Conservation (phyloP, 129 eudicot genomes). For the Chrysanthemum lavandulifolium region DNA sequence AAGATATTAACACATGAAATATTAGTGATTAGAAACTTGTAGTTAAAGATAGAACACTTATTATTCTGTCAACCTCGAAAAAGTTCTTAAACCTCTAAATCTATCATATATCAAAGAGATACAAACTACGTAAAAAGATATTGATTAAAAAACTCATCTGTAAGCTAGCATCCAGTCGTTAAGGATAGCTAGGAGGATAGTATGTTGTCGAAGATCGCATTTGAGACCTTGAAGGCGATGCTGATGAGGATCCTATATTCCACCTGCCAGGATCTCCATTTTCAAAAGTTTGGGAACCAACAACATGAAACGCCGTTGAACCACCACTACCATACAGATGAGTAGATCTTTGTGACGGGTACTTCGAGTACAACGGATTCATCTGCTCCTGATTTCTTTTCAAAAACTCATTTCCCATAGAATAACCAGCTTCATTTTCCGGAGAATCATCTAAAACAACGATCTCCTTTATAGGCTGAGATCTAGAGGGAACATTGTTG, state of each 20-base stretch:
- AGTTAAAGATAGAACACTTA: constrained; percentile 20
- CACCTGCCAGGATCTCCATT: constrained; percentile 37
- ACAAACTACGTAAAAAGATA: constrained; percentile 25
- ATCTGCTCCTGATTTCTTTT: constrained; percentile 25
- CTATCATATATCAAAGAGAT: constrained; percentile 10
- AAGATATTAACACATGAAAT: constrained; percentile 32
- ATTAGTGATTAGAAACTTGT: neutral
- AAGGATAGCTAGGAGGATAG: constrained; percentile 43
- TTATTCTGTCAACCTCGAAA: constrained; percentile 37
- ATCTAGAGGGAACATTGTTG: constrained; percentile 10
- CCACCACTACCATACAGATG: constrained; percentile 8
- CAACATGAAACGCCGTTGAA: constrained; percentile 30
- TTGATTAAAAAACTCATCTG: constrained; percentile 38
- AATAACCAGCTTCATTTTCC: constrained; percentile 30
- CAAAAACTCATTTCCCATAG: constrained; percentile 21
- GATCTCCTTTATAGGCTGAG: constrained; percentile 38
- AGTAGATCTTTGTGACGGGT: constrained; percentile 20
- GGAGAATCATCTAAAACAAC: constrained; percentile 46
- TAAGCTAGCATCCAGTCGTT: constrained; percentile 1
- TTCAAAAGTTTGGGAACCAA: constrained; percentile 31
- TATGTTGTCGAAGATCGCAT: constrained; percentile 35
- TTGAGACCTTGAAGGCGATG: constrained; percentile 32
- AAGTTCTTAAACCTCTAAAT: constrained; percentile 33
- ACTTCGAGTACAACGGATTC: constrained; percentile 28
- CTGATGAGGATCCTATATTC: constrained; percentile 36